Conservation (phyloP, 2,329 filamentous ascomycete genomes). For the Oidium heveae region DNA sequence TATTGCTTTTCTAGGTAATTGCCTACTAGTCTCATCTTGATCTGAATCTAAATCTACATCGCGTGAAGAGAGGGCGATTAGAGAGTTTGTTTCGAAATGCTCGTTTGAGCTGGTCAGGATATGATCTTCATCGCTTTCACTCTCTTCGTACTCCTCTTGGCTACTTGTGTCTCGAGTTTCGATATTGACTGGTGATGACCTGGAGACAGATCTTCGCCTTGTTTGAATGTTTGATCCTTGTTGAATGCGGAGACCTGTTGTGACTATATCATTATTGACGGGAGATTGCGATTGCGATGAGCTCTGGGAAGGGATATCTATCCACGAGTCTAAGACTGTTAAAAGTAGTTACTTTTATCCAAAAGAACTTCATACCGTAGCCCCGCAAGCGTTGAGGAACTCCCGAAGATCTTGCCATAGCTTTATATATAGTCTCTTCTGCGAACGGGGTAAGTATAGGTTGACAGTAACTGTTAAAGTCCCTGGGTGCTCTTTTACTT, state of each 20-base stretch:
- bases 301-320: constrained; percentile 77
- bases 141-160: constrained; percentile 87
- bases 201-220: constrained; percentile 22
- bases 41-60: constrained; percentile 19
- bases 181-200: constrained; percentile 15
- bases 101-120: constrained; percentile 33
- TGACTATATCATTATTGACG: constrained; percentile 69
- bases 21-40: constrained; percentile 37
- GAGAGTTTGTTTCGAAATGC: constrained; percentile 14
- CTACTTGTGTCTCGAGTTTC: constrained; percentile 35
- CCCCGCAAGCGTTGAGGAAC: constrained; percentile 6
- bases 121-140: constrained; percentile 66
- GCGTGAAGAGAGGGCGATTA: constrained; percentile 1
- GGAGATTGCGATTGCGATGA: constrained; percentile 84
- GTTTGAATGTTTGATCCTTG: constrained; percentile 34
- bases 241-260: constrained; percentile 59
- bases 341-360: not conserved
- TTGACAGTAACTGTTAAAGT: too few species aligned
- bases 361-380: constrained; percentile 7
- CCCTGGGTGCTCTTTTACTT: too few species aligned
- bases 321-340: constrained; percentile 57
- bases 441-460: too few species aligned
- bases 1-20: constrained; percentile 1
- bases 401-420: too few species aligned
- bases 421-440: too few species aligned